Evolutionary conservation across 345 rosid species (phyloP).

Genomic region (Aquilaria sinensis): DNA sequence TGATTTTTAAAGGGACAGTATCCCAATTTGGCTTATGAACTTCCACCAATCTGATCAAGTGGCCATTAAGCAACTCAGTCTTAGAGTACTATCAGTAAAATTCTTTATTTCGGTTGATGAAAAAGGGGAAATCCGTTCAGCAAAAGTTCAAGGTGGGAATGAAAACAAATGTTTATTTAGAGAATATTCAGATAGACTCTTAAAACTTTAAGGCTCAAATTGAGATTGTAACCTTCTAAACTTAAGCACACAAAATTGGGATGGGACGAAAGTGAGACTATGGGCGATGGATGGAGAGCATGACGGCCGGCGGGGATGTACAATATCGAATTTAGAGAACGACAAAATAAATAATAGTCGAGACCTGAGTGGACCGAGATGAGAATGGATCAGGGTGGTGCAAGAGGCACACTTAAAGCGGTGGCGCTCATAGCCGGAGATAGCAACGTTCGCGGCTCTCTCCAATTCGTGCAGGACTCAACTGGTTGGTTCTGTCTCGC

Average conservation of each 20-base stretch:
- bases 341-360: not conserved
- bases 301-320: not conserved
- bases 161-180: too few species aligned
- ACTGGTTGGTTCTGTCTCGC: constrained; percentile 36
- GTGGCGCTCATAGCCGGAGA: constrained; percentile 81
- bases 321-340: not conserved
- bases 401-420: constrained; percentile 49
- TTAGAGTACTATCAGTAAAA: too few species aligned
- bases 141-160: too few species aligned
- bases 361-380: not conserved
- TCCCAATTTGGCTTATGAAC: too few species aligned
- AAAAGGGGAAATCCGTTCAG: too few species aligned
- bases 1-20: too few species aligned
- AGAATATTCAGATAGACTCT: too few species aligned
- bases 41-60: too few species aligned
- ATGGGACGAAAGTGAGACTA: not conserved
- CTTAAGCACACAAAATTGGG: not conserved
- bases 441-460: constrained; percentile 48
- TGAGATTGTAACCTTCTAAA: not conserved
- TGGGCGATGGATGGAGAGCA: too few species aligned
- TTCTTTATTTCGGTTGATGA: too few species aligned
- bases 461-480: constrained; percentile 55
- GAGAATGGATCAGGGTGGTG: constrained; percentile 33
- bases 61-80: too few species aligned
- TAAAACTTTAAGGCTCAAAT: not conserved